Conservation (phyloP, 2,329 filamentous ascomycete genomes). For the Epichloe sp. region DNA sequence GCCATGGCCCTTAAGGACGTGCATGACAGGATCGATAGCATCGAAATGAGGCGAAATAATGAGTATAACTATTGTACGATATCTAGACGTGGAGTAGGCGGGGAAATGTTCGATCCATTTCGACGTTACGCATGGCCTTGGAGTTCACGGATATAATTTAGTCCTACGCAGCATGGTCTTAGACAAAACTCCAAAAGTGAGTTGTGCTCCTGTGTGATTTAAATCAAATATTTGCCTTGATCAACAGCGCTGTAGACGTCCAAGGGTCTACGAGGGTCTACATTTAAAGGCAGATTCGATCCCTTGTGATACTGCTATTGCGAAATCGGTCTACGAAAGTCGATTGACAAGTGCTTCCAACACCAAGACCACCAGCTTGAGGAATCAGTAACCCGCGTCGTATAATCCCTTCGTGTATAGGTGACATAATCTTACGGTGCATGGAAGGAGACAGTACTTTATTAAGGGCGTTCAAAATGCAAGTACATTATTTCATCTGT, state of each 20-base stretch:
- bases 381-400: too few relatives aligned
- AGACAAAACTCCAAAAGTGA: neutral
- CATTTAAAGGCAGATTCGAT: too few relatives aligned
- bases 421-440: too few relatives aligned
- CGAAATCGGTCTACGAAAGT: too few relatives aligned
- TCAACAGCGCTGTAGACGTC: neutral
- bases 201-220: neutral
- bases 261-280: neutral
- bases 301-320: too few relatives aligned
- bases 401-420: too few relatives aligned
- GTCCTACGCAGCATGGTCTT: neutral
- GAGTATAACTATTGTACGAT: neutral
- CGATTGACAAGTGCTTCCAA: too few relatives aligned
- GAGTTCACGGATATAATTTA: neutral
- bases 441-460: too few relatives aligned
- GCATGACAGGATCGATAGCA: neutral
- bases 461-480: too few relatives aligned
- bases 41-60: neutral
- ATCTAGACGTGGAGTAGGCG: neutral
- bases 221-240: neutral
- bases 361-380: too few relatives aligned
- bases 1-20: constrained; percentile 50
- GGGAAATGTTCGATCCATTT: neutral
- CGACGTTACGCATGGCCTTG: neutral
- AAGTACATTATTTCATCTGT: too few relatives aligned